Base-by-base conservation (phyloP, 1,284 basidiomycete species). In the Heterobasidion irregulare region DNA sequence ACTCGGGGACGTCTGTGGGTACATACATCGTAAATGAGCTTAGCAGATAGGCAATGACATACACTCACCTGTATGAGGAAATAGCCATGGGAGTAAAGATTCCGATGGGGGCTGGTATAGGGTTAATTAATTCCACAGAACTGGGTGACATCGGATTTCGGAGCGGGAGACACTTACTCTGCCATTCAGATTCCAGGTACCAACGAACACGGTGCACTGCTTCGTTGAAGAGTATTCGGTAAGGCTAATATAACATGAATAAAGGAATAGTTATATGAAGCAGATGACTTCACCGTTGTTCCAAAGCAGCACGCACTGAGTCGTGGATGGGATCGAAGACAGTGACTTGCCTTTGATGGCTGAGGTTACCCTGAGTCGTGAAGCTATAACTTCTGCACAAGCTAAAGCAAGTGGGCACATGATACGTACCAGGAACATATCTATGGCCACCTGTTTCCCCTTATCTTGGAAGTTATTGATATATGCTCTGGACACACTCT, bases 401-500 rank as follows among this genome's bases (percentile, higher is more conserved):
- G 43, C 8, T 46, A 6, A 43, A 18, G 3, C 2, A 41, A 9
- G 16, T 50, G 45, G 50, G 51, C 18, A 57, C 5, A 13, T 56
- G 8, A 35, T 50, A 68, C 83, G 54, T 57, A 94, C 93, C 60
- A 99, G 76, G 62, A 99, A 89, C 79, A 94, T 89, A 66, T 99
- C 97, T 59, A 99, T 98, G 0, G 95, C 92, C 16, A 82, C 73
- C 65, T 99, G 97, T 68, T 99, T 99, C 47, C 80, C 84, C 68
- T 92, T 93, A 69, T 99, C 97, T 62, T 96, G 92, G 68, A 99
- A 98, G 67, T 98, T 98, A 69, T 96, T 97, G 68, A 98, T 97
- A 66, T 98, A 98, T 55, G 96, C 94, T 56, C 94, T 82, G 13
- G 84, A 88, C 18, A 97, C 92, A 64, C 93, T 96, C 70, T 99